phyloP scores from a whole-genome alignment of 1,139 yeast genomes.

The Yamadazyma jaroonii region DNA sequence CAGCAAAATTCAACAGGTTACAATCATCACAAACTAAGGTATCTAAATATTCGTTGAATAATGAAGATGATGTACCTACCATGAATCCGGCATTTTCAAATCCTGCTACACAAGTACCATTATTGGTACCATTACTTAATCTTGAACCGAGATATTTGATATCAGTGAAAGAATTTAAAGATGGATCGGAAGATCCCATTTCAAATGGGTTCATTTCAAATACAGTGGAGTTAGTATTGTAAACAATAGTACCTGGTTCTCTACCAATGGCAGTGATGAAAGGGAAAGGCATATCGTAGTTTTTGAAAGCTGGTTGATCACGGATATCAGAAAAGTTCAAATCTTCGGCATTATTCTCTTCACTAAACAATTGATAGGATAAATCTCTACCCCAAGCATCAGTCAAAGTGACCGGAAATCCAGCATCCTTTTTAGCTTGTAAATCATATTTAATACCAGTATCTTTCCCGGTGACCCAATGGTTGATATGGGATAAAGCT shows the following conservation, averaged over 20 bases:
- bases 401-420: conserved; percentile 28
- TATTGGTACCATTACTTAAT: conserved; percentile 18
- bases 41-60: conserved; percentile 69
- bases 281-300: conserved; percentile 43
- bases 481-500: conserved; percentile 28
- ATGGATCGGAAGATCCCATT: conserved; percentile 42
- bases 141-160: conserved; percentile 35
- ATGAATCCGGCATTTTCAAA: conserved; percentile 77
- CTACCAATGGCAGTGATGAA: conserved; percentile 35
- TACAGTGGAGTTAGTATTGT: conserved; percentile 34
- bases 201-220: conserved; percentile 43
- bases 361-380: conserved; percentile 36
- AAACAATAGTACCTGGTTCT: conserved; percentile 31
- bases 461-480: conserved; percentile 21
- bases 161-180: conserved; percentile 37
- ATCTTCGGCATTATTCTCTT: conserved; percentile 22
- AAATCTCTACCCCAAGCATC: conserved; percentile 41
- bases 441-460: conserved; percentile 29
- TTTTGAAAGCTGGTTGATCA: conserved; percentile 23
- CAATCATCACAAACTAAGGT: conserved; percentile 49
- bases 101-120: conserved; percentile 54
- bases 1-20: conserved; percentile 43
- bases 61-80: conserved; percentile 74
- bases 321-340: conserved; percentile 34
- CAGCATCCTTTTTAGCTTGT: conserved; percentile 29